Base-by-base conservation (phyloP, 2,329 filamentous ascomycete genomes). In the Mycosphaerelloides madeirae region DNA sequence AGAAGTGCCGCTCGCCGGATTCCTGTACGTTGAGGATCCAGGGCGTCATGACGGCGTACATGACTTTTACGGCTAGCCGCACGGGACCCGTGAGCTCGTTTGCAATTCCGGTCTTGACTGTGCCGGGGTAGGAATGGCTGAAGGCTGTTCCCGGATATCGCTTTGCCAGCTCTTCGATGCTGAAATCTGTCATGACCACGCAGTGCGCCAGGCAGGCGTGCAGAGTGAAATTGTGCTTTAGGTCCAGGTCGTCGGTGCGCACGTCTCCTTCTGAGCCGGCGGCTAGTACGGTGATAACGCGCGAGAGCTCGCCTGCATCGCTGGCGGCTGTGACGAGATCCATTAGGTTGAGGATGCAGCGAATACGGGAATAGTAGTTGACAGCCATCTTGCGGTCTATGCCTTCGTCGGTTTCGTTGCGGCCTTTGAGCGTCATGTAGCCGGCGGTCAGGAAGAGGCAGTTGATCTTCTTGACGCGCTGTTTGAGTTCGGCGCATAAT, bases 301-400 rank as follows among this genome's bases (percentile, higher is more conserved):
- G 75, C 0, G 74, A 69, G 18, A 80, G 67, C 36, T 65, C 57
- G 36, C 53, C 46, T 3, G 50, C 52, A 4, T 64, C 49, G 0
- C 67, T 54, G 0, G 77, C 70, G n/a, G 56, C 58, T 9, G 66
- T 65, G 2, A 84, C 67, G 0, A 75, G 31, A 3, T 80, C 79
- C 7, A 82, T 72, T 1, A 84, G 70, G 42, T 80, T 79, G 34
- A 69, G 45, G 11, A 76, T 68, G 55, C 82, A 77, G 31, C 77
- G 76, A 50, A 76, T 70, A 15, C 80, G 79, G 3, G 75, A 69
- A 62, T 83, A 82, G 62, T 75, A 77, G 15, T 68, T 67, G 13
- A 83, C 67, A 6, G 73, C 68, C 18, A 72, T 68, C 25, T 73
- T 68, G 20, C 71, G 66, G 40, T 78, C 71, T 2, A 85, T 66